Percentiles rank a stretch among this genome's conserved stretches.
Evolutionary conservation across 768 basidiomycete genomes (phyloP).

Genomic region (Tricholoma furcatifolium): DNA sequence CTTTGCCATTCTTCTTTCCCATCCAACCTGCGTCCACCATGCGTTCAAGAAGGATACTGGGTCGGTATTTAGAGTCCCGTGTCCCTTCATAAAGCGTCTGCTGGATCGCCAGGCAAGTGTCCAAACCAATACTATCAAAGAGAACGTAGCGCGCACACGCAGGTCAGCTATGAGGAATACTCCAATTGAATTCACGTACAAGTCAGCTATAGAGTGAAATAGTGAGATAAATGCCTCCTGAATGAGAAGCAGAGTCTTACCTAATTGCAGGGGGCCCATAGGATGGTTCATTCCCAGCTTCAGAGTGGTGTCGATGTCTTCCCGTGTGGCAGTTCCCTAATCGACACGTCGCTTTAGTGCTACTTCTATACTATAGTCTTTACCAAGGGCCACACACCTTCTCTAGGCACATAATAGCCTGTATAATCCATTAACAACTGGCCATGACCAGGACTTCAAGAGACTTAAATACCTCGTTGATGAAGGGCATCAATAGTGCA

Average conservation of each 20-base stretch:
- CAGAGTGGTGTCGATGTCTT: constrained; percentile 94
- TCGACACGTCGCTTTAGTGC: neutral
- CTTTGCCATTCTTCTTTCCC: constrained; percentile 90
- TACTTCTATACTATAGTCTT: neutral
- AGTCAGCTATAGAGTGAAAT: constrained; percentile 42
- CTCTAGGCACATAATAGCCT: constrained; percentile 93
- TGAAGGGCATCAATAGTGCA: constrained; percentile 93
- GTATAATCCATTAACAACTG: constrained; percentile 6
- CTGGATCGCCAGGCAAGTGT: constrained; percentile 94
- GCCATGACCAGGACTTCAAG: neutral
- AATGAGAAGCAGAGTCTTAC: constrained; percentile 29
- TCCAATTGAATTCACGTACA: constrained; percentile 36
- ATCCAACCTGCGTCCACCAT: constrained; percentile 98
- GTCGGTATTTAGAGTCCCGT: constrained; percentile 93
- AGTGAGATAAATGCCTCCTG: neutral
- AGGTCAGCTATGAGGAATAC: constrained; percentile 1
- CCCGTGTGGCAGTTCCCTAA: constrained; percentile 86
- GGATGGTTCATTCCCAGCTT: constrained; percentile 93
- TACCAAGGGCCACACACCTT: constrained; percentile 47
- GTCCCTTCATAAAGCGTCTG: constrained; percentile 87
- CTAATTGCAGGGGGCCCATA: constrained; percentile 91
- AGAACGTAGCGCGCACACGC: neutral
- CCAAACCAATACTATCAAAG: constrained; percentile 83
- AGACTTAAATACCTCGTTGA: constrained; percentile 71
- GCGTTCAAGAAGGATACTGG: constrained; percentile 82